Evolutionary conservation across 345 rosid species (phyloP).

Genomic region (Lagerstroemia speciosa): DNA sequence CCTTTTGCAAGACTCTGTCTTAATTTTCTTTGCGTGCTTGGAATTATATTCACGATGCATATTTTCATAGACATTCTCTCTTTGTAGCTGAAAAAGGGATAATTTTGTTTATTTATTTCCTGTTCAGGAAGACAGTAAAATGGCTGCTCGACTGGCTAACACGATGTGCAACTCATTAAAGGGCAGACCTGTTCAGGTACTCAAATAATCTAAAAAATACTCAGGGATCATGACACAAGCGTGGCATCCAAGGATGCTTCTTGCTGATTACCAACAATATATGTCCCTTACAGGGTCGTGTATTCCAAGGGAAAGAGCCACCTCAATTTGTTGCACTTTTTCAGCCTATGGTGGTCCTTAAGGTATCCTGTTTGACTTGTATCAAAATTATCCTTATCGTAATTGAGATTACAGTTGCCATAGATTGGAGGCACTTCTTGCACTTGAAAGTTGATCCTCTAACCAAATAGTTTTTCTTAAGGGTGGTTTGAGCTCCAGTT

Average conservation of each 20-base stretch:
- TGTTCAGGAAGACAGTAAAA: slow-evolving; percentile 83
- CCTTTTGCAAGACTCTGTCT: not conserved
- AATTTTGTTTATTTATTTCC: not conserved
- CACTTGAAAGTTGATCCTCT: not conserved
- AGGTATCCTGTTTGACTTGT: slow-evolving; percentile 38
- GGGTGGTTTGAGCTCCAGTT: slow-evolving; percentile 96
- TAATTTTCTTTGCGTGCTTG: not conserved
- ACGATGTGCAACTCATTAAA: slow-evolving; percentile 72
- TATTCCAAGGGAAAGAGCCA: slow-evolving; percentile 93
- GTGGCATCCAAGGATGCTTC: not conserved
- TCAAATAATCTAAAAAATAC: slow-evolving; percentile 4
- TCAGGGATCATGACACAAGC: not conserved
- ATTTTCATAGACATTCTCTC: not conserved
- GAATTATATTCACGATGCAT: not conserved
- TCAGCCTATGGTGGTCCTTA: slow-evolving; percentile 82
- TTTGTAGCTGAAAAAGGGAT: not conserved
- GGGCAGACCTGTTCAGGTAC: slow-evolving; percentile 95
- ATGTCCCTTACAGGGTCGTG: slow-evolving; percentile 48
- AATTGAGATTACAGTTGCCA: not conserved
- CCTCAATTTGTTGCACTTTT: slow-evolving; percentile 89
- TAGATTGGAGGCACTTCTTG: not conserved
- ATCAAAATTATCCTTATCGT: not conserved
- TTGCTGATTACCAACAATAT: not conserved
- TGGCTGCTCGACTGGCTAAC: slow-evolving; percentile 63
- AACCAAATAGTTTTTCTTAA: slow-evolving; percentile 12